phyloP scores from a whole-genome alignment of 768 basidiomycete genomes.

The Cyathus striatus region DNA sequence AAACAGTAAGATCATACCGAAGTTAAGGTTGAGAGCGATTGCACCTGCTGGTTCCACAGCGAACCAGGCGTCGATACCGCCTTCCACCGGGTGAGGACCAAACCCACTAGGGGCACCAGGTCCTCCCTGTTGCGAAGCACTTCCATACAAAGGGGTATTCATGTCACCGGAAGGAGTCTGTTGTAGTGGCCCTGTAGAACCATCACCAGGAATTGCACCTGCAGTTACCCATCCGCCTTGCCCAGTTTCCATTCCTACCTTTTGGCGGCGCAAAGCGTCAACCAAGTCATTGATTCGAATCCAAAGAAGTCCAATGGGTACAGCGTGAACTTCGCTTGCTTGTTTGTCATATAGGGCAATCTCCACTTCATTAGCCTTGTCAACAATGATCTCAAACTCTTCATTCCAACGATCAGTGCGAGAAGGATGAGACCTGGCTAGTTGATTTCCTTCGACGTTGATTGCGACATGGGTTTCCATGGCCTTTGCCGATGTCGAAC shows the following conservation, averaged over 20 bases:
- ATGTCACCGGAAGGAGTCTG: slow-evolving; percentile 32
- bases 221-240: slow-evolving; percentile 96
- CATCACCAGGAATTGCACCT: slow-evolving; percentile 74
- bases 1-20: slow-evolving; percentile 52
- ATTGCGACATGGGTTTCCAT: slow-evolving; percentile 89
- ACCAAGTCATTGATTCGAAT: slow-evolving; percentile 90
- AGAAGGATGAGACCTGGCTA: slow-evolving; percentile 87
- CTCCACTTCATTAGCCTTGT: slow-evolving; percentile 98
- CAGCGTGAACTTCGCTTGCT: slow-evolving; percentile 69
- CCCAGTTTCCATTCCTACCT: slow-evolving; percentile 81
- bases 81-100: slow-evolving; percentile 51
- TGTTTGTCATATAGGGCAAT: slow-evolving; percentile 94
- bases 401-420: slow-evolving; percentile 98
- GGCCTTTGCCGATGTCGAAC: slow-evolving; percentile 74
- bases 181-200: slow-evolving; percentile 25
- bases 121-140: slow-evolving; percentile 36
- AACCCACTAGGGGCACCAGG: slow-evolving; percentile 24
- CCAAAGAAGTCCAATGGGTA: slow-evolving; percentile 95
- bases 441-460: slow-evolving; percentile 93
- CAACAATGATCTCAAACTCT: slow-evolving; percentile 92
- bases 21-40: slow-evolving; percentile 81
- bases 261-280: slow-evolving; percentile 88
- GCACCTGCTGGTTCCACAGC: slow-evolving; percentile 97
- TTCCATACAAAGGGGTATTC: slow-evolving; percentile 43
- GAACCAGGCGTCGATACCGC: slow-evolving; percentile 97